Base-by-base conservation (phyloP, 768 basidiomycete genomes). In the Panus rudis region DNA sequence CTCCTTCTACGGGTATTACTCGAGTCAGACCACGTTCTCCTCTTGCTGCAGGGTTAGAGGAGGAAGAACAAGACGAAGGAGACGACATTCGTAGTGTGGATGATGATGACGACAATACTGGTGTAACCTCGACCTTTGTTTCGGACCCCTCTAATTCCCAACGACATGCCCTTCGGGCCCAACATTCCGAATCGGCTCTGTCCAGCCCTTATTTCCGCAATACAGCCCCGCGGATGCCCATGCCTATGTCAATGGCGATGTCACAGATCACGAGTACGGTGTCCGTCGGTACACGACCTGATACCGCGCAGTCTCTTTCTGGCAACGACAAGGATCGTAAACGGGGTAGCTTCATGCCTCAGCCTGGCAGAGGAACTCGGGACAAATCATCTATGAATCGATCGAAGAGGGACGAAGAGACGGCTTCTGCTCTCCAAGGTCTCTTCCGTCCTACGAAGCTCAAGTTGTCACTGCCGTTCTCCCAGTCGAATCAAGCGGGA, bases 181-280 rank as follows among this genome's bases (percentile, higher is more conserved):
- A 13, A 22, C 25, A 13, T 24, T 39, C 5, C n/a, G 48, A 46
- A n/a, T 41, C 43, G 3, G 30, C 22, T 26, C 12, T n/a, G 8
- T 26, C 39, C 21, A 28, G 17, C 22, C 42, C 30, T 22, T 19
- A 26, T 11, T 26, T 25, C 30, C 10, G 14, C 30, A 43, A 16
- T 19, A n/a, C 42, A 3, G 7, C 42, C 10, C n/a, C 20, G 12
- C 37, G 42, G 4, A 45, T 44, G 48, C 42, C 45, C 2, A 26
- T 50, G n/a, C 47, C 51, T n/a, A n/a, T 46, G 13, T 38, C 49
- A 4, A 53, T 53, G 52, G 22, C 45, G 19, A 53, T 53, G 47
- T 41, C 52, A 26, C 50, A 39, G 25, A 47, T 44, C 30, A 43
- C 42, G 2, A 47, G 41, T 35, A 35, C 38, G 24, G 42, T 41